phyloP scores from a whole-genome alignment of 129 eudicot species.

The Escallonia rubra region DNA sequence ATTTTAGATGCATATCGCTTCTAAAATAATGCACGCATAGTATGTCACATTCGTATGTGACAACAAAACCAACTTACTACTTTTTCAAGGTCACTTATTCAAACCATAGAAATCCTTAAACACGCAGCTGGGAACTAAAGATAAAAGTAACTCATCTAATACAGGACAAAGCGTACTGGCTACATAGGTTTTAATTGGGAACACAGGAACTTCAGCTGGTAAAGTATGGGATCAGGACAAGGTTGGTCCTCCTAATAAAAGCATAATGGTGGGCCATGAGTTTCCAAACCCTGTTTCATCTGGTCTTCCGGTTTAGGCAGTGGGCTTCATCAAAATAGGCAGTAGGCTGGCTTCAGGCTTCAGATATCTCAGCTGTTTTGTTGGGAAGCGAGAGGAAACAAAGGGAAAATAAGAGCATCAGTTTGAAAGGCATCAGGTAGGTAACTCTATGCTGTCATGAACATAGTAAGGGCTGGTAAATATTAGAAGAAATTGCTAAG shows the following conservation, averaged over 20 bases:
- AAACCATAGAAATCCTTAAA: conserved; percentile 1
- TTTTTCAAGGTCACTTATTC: not conserved
- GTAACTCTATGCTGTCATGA: conserved; percentile 30
- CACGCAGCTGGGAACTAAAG: conserved; percentile 28
- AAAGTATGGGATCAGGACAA: conserved; percentile 54
- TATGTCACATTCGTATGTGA: too few species aligned
- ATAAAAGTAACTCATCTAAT: conserved; percentile 19
- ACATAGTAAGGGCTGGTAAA: conserved; percentile 17
- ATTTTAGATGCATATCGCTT: too few species aligned
- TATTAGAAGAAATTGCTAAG: not conserved
- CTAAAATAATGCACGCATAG: too few species aligned
- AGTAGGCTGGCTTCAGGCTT: conserved; percentile 85
- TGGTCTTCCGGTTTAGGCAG: conserved; percentile 90
- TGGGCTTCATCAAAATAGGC: conserved; percentile 68
- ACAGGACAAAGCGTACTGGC: conserved; percentile 39
- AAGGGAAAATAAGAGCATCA: conserved; percentile 62
- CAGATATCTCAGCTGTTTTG: conserved; percentile 80
- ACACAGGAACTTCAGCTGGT: conserved; percentile 54
- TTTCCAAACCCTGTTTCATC: conserved; percentile 67
- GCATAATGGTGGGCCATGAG: conserved; percentile 62
- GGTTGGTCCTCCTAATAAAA: conserved; percentile 33
- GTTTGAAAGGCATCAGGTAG: conserved; percentile 35
- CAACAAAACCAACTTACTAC: too few species aligned
- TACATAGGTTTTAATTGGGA: conserved; percentile 59
- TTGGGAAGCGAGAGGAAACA: conserved; percentile 70